These are phyloP conservation scores for Alternaria sp. DNA, from an alignment of 2,329 filamentous ascomycete genomes.

Conservation along the genomic window DNA sequence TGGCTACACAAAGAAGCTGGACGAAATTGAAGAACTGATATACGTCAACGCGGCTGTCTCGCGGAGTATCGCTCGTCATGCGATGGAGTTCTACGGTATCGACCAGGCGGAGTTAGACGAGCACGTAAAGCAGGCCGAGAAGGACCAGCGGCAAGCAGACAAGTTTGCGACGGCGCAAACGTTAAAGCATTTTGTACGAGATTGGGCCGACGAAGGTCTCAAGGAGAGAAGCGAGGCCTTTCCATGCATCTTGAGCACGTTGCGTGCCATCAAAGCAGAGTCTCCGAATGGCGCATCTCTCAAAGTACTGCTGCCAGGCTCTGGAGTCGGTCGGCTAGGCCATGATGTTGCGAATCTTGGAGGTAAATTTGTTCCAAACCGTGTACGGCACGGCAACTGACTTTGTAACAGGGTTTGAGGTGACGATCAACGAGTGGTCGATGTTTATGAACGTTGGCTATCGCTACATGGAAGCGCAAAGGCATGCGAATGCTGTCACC, in stretches of 20 bases:
- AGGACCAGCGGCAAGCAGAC: conserved; percentile 51
- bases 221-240: conserved; percentile 57
- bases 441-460: conserved; percentile 66
- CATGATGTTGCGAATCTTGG: conserved; percentile 59
- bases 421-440: conserved; percentile 66
- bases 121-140: conserved; percentile 52
- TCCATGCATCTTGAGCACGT: conserved; percentile 42
- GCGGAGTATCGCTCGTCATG: conserved; percentile 56
- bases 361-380: conserved; percentile 34
- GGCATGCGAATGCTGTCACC: conserved; percentile 28
- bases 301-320: conserved; percentile 61
- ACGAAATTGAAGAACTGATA: conserved; percentile 55
- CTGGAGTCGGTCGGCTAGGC: conserved; percentile 62
- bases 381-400: not conserved
- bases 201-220: conserved; percentile 62
- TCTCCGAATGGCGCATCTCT: conserved; percentile 18
- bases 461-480: conserved; percentile 56
- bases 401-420: conserved; percentile 54
- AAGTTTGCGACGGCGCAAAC: conserved; percentile 61
- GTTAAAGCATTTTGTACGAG: conserved; percentile 65
- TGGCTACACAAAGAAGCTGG: conserved; percentile 53
- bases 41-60: conserved; percentile 58
- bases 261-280: conserved; percentile 18
- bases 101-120: conserved; percentile 55
- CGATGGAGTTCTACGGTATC: conserved; percentile 59